phyloP scores from a whole-genome alignment of 169 alveolate species.

The Plasmodium malariae region DNA sequence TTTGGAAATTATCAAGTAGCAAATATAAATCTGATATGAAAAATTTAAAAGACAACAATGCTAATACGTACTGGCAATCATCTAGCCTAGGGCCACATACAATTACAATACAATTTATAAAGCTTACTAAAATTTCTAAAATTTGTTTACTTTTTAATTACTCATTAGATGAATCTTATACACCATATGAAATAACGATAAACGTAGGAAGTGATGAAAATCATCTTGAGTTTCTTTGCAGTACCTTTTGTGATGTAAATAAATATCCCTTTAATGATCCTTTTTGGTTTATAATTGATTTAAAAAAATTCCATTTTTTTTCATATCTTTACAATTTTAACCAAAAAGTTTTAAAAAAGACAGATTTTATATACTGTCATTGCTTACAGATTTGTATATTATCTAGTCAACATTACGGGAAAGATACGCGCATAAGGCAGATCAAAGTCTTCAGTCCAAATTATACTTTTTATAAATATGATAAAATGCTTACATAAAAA shows the following conservation, averaged over 20 bases:
- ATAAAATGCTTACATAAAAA: conserved; percentile 32
- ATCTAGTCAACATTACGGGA: conserved; percentile 88
- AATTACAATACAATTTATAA: conserved; percentile 86
- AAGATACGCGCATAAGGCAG: conserved; percentile 90
- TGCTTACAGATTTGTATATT: conserved; percentile 87
- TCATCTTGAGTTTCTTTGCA: conserved; percentile 78
- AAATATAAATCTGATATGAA: conserved; percentile 79
- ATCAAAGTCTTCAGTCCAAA: conserved; percentile 76
- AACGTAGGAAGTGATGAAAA: conserved; percentile 86
- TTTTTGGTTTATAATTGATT: conserved; percentile 81
- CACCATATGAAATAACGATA: conserved; percentile 88
- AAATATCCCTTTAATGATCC: conserved; percentile 82
- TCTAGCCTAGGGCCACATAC: conserved; percentile 90
- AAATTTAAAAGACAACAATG: conserved; percentile 88
- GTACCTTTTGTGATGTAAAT: conserved; percentile 77
- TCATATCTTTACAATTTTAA: conserved; percentile 80
- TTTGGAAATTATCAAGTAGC: conserved; percentile 72
- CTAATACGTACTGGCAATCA: conserved; percentile 91
- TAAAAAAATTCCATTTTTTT: conserved; percentile 59
- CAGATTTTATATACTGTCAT: conserved; percentile 83
- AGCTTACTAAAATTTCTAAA: conserved; percentile 84
- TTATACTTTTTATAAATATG: conserved; percentile 51
- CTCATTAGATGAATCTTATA: conserved; percentile 88
- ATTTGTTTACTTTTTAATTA: conserved; percentile 87
- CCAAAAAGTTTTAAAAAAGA: conserved; percentile 69